Evolutionary conservation across 2,329 filamentous ascomycete genomes (phyloP).

Genomic region (Neurospora sp.): DNA sequence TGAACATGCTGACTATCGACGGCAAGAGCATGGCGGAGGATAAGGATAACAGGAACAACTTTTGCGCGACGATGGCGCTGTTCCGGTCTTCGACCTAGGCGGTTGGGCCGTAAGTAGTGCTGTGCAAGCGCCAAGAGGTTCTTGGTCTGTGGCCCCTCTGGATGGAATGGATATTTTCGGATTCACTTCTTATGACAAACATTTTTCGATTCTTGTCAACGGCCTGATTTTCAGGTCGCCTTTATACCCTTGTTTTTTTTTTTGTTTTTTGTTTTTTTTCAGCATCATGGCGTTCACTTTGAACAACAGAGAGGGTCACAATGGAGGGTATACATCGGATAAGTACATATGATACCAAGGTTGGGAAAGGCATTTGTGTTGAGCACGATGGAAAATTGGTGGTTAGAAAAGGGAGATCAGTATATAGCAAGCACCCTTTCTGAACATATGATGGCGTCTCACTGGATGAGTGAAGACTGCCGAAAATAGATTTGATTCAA

Average conservation of each 20-base stretch:
- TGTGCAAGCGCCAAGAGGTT: neutral
- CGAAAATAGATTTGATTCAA: neutral
- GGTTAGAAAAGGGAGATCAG: neutral
- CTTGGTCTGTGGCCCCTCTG: neutral
- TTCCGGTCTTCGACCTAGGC: constrained; percentile 28
- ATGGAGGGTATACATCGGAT: neutral
- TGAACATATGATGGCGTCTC: neutral
- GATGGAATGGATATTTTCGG: neutral
- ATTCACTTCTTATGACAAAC: neutral
- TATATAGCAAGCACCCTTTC: neutral
- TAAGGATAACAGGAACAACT: constrained; percentile 54
- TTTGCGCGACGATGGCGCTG: constrained; percentile 49
- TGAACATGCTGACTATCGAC: constrained; percentile 61
- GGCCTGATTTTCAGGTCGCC: neutral
- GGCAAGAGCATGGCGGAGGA: constrained; percentile 44
- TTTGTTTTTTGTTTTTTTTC: neutral
- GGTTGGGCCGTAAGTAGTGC: neutral
- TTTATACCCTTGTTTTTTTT: neutral
- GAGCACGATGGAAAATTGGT: neutral
- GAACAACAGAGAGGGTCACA: neutral
- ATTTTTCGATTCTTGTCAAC: neutral
- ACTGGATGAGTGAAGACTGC: neutral
- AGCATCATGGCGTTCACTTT: neutral
- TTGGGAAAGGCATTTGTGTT: neutral
- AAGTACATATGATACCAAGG: neutral